Evolutionary conservation across 352 stramenopile species (phyloP), one percentile per base, ranked within the genome.

Genomic region (Pythium dissimile): DNA sequence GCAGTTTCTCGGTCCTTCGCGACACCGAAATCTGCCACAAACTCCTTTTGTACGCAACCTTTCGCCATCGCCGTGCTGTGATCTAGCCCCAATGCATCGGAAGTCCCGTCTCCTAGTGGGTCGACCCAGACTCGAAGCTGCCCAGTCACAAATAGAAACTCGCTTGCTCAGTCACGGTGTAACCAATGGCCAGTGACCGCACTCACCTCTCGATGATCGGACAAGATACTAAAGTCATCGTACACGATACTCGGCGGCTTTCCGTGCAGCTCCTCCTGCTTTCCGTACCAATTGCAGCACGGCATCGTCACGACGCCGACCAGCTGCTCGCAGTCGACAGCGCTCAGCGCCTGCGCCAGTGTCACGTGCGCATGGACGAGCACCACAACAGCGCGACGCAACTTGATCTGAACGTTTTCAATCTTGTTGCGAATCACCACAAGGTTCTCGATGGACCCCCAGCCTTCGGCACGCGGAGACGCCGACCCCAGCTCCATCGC

Each of bases 251-350:
- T 71, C 1, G 80, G 80, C 0, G 62, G 69, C 0, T 73, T 67
- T n/a, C 62, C 71, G 39, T 80, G 84, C 28, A 88, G 69, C 30
- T 32, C 26, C 49, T 91, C 80, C 41, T 93, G 84, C 18, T 78
- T 60, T 12, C 77, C 75, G 49, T 91, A 93, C 84, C 84, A 93
- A 51, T 93, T 93, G 58, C 84, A 93, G 61, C 84, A 93, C 15
- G 80, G 84, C 30, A 91, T 62, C 27, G 84, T 91, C 8, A 91
- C 70, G 5, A 91, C 75, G 6, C 78, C 84, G 18, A 75, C 75
- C 24, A 91, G 37, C 16, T 74, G 27, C 9, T 88, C 72, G 8
- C 80, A 80, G 30, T 88, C 71, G 18, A 93, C 70, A 2, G 80
- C 77, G 32, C 70, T 71, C 45, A 93, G 47, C 2, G 80, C 80